Conservation (phyloP, 2,329 filamentous ascomycete species). For the Mariannaea elegans region DNA sequence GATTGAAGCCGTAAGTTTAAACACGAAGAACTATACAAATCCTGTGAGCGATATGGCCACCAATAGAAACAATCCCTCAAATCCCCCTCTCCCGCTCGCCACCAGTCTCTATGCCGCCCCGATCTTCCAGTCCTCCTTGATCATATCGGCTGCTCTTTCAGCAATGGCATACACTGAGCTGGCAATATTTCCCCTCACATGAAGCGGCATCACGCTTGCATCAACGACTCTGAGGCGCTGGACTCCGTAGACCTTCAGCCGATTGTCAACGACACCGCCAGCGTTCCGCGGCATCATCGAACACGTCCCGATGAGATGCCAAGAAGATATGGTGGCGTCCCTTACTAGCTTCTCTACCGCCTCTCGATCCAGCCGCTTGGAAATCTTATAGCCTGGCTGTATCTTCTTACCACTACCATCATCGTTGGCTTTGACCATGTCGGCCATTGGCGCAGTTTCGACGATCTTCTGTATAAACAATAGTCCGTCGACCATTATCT, state of each 20-base stretch:
- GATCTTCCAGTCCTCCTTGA: constrained; percentile 15
- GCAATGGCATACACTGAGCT: constrained; percentile 62
- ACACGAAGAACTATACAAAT: too few species aligned
- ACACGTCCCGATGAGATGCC: constrained; percentile 55
- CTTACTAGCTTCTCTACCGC: constrained; percentile 27
- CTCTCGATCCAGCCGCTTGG: constrained; percentile 28
- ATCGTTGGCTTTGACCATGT: constrained; percentile 42
- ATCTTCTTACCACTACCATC: constrained; percentile 34
- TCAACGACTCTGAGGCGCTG: constrained; percentile 59
- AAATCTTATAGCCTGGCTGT: too few species aligned
- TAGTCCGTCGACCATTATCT: constrained; percentile 43
- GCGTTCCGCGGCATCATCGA: constrained; percentile 56
- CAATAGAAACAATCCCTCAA: too few species aligned
- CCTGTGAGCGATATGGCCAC: too few species aligned
- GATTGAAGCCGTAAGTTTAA: too few species aligned
- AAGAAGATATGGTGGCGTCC: constrained; percentile 33
- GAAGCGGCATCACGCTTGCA: constrained; percentile 59
- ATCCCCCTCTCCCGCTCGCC: too few species aligned
- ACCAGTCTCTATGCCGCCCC: too few species aligned
- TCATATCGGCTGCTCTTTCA: constrained; percentile 53
- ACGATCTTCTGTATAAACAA: constrained; percentile 46
- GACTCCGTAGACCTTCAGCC: constrained; percentile 57
- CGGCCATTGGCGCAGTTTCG: constrained; percentile 42
- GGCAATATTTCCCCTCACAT: constrained; percentile 57
- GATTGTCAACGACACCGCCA: constrained; percentile 55